Base-by-base conservation (phyloP, 495 filamentous ascomycete genomes). In the Penicillium cataractarum region DNA sequence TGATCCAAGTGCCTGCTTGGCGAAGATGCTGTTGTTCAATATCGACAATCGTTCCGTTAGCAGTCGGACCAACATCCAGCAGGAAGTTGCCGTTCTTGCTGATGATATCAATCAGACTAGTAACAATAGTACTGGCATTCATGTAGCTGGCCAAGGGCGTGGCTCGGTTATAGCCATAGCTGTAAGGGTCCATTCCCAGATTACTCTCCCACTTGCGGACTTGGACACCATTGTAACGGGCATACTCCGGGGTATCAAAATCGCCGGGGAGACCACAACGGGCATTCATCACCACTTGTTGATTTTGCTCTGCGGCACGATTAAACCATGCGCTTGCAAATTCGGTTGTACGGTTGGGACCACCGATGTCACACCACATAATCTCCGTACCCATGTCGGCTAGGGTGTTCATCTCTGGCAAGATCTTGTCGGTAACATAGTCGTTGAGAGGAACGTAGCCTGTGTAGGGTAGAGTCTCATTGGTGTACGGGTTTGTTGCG, bases 321-420 rank as follows among this genome's bases (percentile, higher is more conserved):
- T 82, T 83, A 68, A 77, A 85, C 79, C 79, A 86, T 3, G 39
- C 29, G 0, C 78, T 66, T 2, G 84, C 84, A 59, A 84, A 84
- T 4, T 69, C 65, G 1, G 78, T 75, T 0, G 81, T 84, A 5
- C 64, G 39, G 66, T 85, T 85, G 4, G 82, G 74, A 1, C 75
- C 82, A 8, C 83, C 83, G 44, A 77, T 78, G 61, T 85, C 82
- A 64, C 83, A 85, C 83, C 83, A 86, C 78, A 86, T 82, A 40
- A 86, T 84, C 42, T 86, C 84, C 0, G 79, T 82, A 6, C 71
- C 74, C 67, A 79, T 78, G 17, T 72, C 63, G 2, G 83, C 81
- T 1, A 86, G 70, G 0, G 74, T 78, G 6, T 79, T 63, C 82
- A 86, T 85, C 55, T 84, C 75, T 4, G 83, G 83, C 0, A 82